Evolutionary conservation across 495 filamentous ascomycete species (phyloP).

Genomic region (Penicillium mononematosum): DNA sequence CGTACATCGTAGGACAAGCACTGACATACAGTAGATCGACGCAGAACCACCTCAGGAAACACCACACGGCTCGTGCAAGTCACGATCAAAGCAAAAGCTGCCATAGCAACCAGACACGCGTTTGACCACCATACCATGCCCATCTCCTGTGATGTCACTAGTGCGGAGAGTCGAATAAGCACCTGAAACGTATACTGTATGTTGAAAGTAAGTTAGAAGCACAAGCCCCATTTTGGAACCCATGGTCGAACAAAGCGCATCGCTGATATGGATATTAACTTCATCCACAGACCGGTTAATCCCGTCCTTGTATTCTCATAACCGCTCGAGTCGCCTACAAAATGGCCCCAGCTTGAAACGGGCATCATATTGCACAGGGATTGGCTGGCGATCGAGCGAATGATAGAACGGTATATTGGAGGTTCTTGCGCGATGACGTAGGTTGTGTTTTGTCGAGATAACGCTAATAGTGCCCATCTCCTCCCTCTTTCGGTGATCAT

Average conservation of each 20-base stretch:
- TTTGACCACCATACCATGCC: neutral
- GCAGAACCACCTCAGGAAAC: neutral
- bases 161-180: neutral
- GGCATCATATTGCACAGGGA: neutral
- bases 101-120: slow-evolving; percentile 7
- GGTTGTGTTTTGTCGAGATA: neutral
- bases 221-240: neutral
- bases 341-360: slow-evolving; percentile 1
- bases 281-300: neutral
- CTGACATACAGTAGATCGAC: slow-evolving; percentile 4
- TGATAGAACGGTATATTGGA: neutral
- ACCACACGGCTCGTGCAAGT: neutral
- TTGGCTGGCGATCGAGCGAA: slow-evolving; percentile 1
- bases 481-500: neutral
- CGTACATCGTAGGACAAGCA: neutral
- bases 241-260: neutral
- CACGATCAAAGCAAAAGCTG: neutral
- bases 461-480: neutral
- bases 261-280: neutral
- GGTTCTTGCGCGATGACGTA: slow-evolving; percentile 10
- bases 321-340: neutral
- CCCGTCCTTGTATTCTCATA: neutral
- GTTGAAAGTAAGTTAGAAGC: neutral
- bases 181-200: neutral
- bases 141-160: slow-evolving; percentile 7